Percentiles rank a stretch among this genome's conserved stretches.
These are phyloP conservation scores for Austroboletus niveus DNA, from an alignment of 1,284 basidiomycete species.

Conservation along the genomic window DNA sequence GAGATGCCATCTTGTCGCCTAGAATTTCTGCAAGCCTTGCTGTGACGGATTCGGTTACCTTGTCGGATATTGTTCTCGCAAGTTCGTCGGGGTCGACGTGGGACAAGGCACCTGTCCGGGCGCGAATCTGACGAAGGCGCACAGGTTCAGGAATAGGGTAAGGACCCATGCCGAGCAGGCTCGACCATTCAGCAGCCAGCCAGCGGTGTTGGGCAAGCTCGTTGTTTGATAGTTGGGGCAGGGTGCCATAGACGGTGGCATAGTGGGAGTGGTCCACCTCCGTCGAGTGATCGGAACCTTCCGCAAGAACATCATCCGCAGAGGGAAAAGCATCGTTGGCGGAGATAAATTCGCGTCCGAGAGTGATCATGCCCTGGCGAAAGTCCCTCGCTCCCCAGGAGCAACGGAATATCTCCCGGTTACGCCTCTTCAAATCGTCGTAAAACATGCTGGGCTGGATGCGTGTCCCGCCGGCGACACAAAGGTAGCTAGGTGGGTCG, in stretches of 20 bases:
- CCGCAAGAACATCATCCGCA: conserved; percentile 6
- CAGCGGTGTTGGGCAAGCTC: conserved; percentile 2
- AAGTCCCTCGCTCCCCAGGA: conserved; percentile 3
- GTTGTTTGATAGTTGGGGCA: conserved; percentile 1
- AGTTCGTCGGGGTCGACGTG: background rate
- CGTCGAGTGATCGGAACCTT: conserved; percentile 12
- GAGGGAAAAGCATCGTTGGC: background rate
- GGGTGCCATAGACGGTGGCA: background rate
- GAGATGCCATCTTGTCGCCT: too few relatives aligned
- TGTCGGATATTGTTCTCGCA: too few relatives aligned
- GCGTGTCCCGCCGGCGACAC: background rate
- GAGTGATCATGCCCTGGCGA: conserved; percentile 5
- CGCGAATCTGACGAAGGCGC: background rate
- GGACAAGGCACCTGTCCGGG: background rate
- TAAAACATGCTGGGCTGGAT: background rate
- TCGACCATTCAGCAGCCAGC: conserved; percentile 9
- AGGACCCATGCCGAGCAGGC: background rate
- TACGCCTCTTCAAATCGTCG: background rate
- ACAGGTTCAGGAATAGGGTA: background rate
- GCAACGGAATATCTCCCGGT: conserved; percentile 4
- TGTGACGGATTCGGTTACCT: too few relatives aligned
- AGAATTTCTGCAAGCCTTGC: too few relatives aligned
- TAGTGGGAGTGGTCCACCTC: conserved; percentile 3
- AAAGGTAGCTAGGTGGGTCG: conserved; percentile 6
- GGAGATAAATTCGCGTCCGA: conserved; percentile 3